phyloP scores from a whole-genome alignment of 2,329 filamentous ascomycete species.

The Xylariales sp. region DNA sequence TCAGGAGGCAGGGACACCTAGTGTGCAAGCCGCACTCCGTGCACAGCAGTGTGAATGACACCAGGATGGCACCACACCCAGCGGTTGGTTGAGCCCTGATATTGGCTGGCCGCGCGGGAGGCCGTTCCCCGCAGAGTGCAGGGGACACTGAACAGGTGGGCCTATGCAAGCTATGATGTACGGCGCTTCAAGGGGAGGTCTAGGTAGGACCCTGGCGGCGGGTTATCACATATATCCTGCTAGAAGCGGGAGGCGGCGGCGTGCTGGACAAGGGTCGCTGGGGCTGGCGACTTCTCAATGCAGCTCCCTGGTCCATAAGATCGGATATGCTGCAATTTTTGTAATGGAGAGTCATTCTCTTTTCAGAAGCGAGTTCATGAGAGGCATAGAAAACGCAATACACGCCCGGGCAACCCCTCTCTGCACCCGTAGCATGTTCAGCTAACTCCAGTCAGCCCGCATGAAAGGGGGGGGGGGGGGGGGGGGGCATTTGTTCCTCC shows the following conservation, averaged over 20 bases:
- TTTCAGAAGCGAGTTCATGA: no score
- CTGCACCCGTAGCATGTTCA: no score
- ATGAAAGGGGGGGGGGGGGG: no score
- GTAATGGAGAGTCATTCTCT: no score
- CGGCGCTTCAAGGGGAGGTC: constrained; percentile 3
- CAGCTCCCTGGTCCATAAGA: no score
- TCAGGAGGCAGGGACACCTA: constrained; percentile 19
- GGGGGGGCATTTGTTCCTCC: no score
- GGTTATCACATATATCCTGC: constrained; percentile 14
- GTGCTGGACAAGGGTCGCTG: constrained; percentile 4
- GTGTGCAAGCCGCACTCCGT: constrained; percentile 16
- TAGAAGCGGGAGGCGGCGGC: constrained; percentile 18
- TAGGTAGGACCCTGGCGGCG: constrained; percentile 11
- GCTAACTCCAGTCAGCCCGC: no score
- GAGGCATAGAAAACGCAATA: no score
- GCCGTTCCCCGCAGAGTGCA: constrained; percentile 33
- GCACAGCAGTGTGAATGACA: constrained; percentile 10
- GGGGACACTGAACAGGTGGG: constrained; percentile 23
- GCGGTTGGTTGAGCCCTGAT: constrained; percentile 41
- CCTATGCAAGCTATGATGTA: constrained; percentile 12
- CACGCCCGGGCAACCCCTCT: no score
- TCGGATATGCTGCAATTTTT: no score
- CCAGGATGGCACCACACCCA: constrained; percentile 15
- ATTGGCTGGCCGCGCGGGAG: constrained; percentile 44
- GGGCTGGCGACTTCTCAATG: no score